phyloP scores from a whole-genome alignment of 192 early-diverging fungal genomes.

The Coemansia sp. region DNA sequence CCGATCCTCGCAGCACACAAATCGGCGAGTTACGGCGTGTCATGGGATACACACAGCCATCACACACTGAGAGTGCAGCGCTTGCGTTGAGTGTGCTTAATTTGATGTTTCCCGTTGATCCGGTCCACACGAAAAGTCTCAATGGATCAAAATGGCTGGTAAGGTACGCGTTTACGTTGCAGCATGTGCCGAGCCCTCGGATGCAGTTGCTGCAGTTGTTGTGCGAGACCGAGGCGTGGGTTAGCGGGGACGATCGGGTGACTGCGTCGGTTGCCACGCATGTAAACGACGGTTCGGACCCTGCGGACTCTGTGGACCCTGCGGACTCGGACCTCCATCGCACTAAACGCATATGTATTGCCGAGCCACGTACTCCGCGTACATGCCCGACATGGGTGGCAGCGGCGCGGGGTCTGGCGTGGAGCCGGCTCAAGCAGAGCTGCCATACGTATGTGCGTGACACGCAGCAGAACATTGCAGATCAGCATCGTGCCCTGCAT shows the following conservation, averaged over 20 bases:
- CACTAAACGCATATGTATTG: background rate
- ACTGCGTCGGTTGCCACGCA: slow-evolving; percentile 4
- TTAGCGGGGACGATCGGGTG: slow-evolving; percentile 26
- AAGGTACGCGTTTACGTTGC: slow-evolving; percentile 39
- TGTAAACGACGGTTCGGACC: background rate
- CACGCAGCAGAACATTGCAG: slow-evolving; percentile 27
- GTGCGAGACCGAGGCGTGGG: slow-evolving; percentile 47
- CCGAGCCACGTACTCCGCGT: background rate
- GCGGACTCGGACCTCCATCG: background rate
- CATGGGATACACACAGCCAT: background rate
- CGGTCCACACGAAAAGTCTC: slow-evolving; percentile 9
- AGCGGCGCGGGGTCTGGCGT: slow-evolving; percentile 35
- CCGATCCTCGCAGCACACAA: slow-evolving; percentile 4
- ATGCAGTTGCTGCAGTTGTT: slow-evolving; percentile 40
- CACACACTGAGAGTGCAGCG: slow-evolving; percentile 14
- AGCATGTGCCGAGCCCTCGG: slow-evolving; percentile 41
- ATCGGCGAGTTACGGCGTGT: slow-evolving; percentile 21
- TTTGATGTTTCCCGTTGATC: slow-evolving; percentile 46
- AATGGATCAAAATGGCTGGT: slow-evolving; percentile 2
- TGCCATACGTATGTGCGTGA: slow-evolving; percentile 28
- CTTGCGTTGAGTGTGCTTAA: slow-evolving; percentile 38
- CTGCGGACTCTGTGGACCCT: background rate
- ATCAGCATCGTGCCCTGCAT: slow-evolving; percentile 25
- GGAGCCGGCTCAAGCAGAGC: slow-evolving; percentile 46
- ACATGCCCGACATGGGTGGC: slow-evolving; percentile 39